A percentile compares a stretch with the other conserved stretches of the same genome.
phyloP scores from a whole-genome alignment of 306 rosid genomes.

The Canavalia gladiata region DNA sequence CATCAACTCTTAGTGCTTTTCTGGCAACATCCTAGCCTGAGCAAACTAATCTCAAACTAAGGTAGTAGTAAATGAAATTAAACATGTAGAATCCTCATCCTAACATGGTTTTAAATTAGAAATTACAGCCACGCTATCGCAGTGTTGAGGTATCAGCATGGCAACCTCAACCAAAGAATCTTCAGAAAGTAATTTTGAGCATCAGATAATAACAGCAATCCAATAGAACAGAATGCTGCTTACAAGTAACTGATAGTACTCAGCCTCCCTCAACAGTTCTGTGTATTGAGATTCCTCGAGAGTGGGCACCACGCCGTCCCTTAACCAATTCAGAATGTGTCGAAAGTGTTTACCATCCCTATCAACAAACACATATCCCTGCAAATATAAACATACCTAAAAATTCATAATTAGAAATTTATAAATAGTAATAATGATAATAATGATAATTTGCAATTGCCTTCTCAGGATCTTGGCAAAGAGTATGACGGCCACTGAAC shows the following conservation, averaged over 20 bases:
- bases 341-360: constrained; percentile 93
- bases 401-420: background rate
- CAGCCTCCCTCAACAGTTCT: constrained; percentile 87
- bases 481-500: constrained; percentile 92
- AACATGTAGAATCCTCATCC: constrained; percentile 19
- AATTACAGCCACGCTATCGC: background rate
- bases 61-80: constrained; percentile 20
- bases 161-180: no score
- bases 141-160: background rate
- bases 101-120: background rate
- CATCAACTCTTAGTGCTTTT: background rate
- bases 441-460: constrained; percentile 42
- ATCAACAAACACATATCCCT: constrained; percentile 90
- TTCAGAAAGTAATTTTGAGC: no score
- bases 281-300: constrained; percentile 66
- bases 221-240: constrained; percentile 36
- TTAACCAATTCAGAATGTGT: constrained; percentile 94
- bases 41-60: constrained; percentile 16
- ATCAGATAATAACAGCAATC: constrained; percentile 13
- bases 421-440: background rate
- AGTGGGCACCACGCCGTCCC: constrained; percentile 82
- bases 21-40: background rate
- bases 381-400: constrained; percentile 24
- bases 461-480: constrained; percentile 68
- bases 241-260: constrained; percentile 89